Percentiles rank a stretch among this genome's conserved stretches.
phyloP scores from a whole-genome alignment of 164 flowering plant species.

The Stephania yunnanensis region DNA sequence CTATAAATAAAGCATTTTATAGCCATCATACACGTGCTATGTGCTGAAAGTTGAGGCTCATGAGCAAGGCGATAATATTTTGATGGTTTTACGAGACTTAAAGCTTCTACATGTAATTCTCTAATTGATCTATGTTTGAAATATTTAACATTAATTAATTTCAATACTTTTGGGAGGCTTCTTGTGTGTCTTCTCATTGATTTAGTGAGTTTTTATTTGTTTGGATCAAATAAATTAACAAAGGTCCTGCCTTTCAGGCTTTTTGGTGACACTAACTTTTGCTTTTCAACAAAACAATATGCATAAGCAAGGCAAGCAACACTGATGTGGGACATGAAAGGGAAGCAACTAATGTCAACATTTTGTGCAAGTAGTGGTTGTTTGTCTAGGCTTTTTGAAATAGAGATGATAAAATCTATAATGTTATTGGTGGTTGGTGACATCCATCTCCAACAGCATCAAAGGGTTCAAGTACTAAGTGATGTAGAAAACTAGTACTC shows the following conservation, averaged over 20 bases:
- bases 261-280: not conserved
- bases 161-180: not conserved
- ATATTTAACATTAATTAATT: not conserved
- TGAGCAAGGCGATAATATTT: too few relatives aligned
- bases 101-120: too few relatives aligned
- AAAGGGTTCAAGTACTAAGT: not conserved
- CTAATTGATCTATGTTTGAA: too few relatives aligned
- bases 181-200: not conserved
- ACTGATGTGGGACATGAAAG: constrained; percentile 13
- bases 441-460: constrained; percentile 10
- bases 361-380: constrained; percentile 4
- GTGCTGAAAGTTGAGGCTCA: too few relatives aligned
- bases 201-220: not conserved
- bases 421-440: constrained; percentile 16
- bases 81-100: too few relatives aligned
- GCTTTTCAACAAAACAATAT: constrained; percentile 2
- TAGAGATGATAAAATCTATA: constrained; percentile 1
- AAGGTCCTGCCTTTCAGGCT: not conserved
- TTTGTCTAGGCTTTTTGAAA: constrained; percentile 13
- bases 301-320: not conserved
- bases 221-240: not conserved
- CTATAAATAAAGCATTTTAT: too few relatives aligned
- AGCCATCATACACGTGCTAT: too few relatives aligned
- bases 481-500: not conserved
- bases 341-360: constrained; percentile 12